Evolutionary conservation across 129 eudicot genomes (phyloP), one percentile per base, ranked within the genome.

Genomic region (Flaveria trinervia): DNA sequence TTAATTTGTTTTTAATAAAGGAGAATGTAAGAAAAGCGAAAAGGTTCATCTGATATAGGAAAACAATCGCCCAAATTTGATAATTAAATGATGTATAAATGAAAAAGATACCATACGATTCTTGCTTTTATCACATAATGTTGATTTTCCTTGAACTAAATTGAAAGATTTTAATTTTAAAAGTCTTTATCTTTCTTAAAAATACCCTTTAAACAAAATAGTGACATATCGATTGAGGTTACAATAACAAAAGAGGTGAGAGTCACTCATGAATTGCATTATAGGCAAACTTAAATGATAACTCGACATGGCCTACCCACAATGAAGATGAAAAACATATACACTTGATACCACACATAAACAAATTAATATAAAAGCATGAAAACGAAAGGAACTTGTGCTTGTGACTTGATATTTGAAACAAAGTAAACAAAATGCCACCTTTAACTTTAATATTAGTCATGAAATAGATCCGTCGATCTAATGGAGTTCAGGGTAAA

Each of bases 261-360:
- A 55, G 61, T 55, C 61, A 18, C 20, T 55, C 62, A 55, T 55
- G 62, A 55, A 55, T 18, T 17, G 25, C 61, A 54, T 54, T 54
- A 55, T 55, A 55, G 20, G 26, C 25, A 55, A 7, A 33, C 25
- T 25, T 18, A 18, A 55, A 55, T 55, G 26, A 55, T 55, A 55
- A 7, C 26, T 8, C 5, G 62, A 55, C 62, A 33, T 33, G 39
- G 39, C 62, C 28, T 55, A 55, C 62, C 62, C 62, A 55, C 62
- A 55, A 55, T 55, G 61, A 54, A 54, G 61, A 54, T 54, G 39
- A 54, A 54, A 54, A 54, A 54, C 60, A 54, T 54, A 23, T 0
- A 55, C 61, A 55, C 61, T 28, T 28, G 4, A 20, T 9, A 16
- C 59, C 59, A 52, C 59, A 52, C 17, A 17, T 54, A 54, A 54